These are phyloP conservation scores for Talaromyces albobiverticillius DNA, from an alignment of 2,329 filamentous ascomycete species.

Conservation along the genomic window DNA sequence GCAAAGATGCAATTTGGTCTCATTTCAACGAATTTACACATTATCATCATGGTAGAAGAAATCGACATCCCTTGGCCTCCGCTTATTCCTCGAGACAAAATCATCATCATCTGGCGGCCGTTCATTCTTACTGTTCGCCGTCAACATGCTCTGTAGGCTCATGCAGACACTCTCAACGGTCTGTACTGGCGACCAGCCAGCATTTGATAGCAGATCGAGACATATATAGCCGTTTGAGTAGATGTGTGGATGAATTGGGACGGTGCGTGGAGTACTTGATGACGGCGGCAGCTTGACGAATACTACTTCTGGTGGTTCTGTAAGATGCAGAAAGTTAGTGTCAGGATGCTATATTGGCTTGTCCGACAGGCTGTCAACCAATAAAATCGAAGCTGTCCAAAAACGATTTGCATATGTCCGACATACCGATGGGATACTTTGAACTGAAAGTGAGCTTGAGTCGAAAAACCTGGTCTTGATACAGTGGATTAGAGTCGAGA, in stretches of 20 bases:
- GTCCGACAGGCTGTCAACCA: not conserved
- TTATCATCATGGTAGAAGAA: conserved; percentile 93
- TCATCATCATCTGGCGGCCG: conserved; percentile 85
- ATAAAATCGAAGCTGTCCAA: too few species aligned
- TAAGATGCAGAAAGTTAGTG: not conserved
- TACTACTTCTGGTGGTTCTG: conserved; percentile 91
- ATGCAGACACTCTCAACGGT: conserved; percentile 97
- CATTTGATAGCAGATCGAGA: conserved; percentile 80
- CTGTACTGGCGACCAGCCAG: conserved; percentile 95
- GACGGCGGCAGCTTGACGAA: conserved; percentile 63
- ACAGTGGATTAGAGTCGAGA: conserved; percentile 85
- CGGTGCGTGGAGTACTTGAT: conserved; percentile 49
- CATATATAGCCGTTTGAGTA: conserved; percentile 99
- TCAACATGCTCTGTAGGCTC: conserved; percentile 97
- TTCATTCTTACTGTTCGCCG: conserved; percentile 88
- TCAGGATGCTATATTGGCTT: not conserved
- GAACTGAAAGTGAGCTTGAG: conserved; percentile 82
- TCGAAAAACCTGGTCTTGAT: conserved; percentile 74
- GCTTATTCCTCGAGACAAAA: conserved; percentile 77
- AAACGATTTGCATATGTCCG: not conserved
- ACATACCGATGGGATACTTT: conserved; percentile 83
- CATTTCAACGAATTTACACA: conserved; percentile 48
- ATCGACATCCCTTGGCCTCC: conserved; percentile 80
- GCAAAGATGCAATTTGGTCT: too few species aligned
- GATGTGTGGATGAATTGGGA: conserved; percentile 95